Conservation (phyloP, 495 filamentous ascomycete species). For the Staphylotrichum longicolle region DNA sequence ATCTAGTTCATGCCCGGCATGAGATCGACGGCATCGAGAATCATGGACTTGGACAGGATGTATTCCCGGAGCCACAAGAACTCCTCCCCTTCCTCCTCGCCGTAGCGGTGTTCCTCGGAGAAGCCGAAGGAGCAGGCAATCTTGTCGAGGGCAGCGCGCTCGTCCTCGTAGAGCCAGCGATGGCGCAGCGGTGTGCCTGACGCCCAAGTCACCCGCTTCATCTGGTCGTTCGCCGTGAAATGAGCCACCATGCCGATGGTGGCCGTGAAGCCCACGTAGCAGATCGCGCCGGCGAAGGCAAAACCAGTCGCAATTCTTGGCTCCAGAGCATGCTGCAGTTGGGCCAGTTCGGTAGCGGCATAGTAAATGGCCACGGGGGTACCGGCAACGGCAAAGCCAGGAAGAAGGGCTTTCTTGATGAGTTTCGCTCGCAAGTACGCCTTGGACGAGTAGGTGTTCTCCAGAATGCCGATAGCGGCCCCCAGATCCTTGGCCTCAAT, state of each 20-base stretch:
- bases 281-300: constrained; percentile 73
- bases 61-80: constrained; percentile 85
- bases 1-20: constrained; percentile 83
- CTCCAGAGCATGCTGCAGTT: constrained; percentile 68
- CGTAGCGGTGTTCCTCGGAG: constrained; percentile 69
- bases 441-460: constrained; percentile 68
- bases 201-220: constrained; percentile 87
- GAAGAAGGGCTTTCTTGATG: constrained; percentile 45
- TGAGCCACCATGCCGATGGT: constrained; percentile 80
- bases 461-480: constrained; percentile 74
- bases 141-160: constrained; percentile 83
- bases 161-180: constrained; percentile 91
- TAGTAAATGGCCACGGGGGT: constrained; percentile 70
- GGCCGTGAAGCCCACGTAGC: constrained; percentile 75
- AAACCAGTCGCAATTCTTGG: constrained; percentile 67
- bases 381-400: constrained; percentile 42
- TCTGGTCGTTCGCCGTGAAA: constrained; percentile 86
- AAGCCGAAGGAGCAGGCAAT: constrained; percentile 90
- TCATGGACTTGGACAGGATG: constrained; percentile 76
- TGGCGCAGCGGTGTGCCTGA: constrained; percentile 73
- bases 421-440: constrained; percentile 70
- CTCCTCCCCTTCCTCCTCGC: constrained; percentile 86
- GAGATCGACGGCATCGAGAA: constrained; percentile 78
- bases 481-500: constrained; percentile 72
- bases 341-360: constrained; percentile 58